Evolutionary conservation across 768 basidiomycete species (phyloP).

Genomic region (Suillus sp.): DNA sequence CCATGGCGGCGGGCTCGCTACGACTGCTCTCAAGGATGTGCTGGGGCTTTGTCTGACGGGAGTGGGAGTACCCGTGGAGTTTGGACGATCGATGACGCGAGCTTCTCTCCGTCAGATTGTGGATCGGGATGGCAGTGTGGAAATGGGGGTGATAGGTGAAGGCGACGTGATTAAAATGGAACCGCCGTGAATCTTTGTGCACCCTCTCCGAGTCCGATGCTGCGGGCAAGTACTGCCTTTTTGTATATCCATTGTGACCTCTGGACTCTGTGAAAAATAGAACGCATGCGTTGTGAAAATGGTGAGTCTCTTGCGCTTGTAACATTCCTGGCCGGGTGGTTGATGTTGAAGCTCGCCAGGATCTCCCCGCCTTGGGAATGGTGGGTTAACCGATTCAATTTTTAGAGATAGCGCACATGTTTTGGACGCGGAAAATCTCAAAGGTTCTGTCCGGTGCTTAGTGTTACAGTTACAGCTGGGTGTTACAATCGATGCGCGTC

Average conservation of each 20-base stretch:
- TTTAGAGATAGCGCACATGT: neutral
- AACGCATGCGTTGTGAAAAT: neutral
- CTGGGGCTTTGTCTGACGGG: slow-evolving; percentile 33
- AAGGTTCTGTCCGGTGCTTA: neutral
- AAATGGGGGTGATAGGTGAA: too few species aligned
- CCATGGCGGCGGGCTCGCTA: slow-evolving; percentile 10
- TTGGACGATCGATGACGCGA: slow-evolving; percentile 15
- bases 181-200: neutral
- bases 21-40: slow-evolving; percentile 19
- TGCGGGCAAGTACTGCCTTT: neutral
- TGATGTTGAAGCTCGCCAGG: neutral
- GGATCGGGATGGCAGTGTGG: neutral
- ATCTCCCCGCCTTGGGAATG: neutral
- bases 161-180: neutral
- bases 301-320: neutral
- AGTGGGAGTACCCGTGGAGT: slow-evolving; percentile 32
- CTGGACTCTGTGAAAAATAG: neutral
- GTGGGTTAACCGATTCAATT: neutral
- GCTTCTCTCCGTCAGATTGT: neutral
- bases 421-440: neutral
- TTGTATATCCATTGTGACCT: neutral
- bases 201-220: neutral
- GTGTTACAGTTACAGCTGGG: neutral
- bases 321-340: neutral
- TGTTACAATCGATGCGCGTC: neutral